Percentiles rank a stretch among this genome's conserved stretches.
Evolutionary conservation across 108 stramenopile species (phyloP).

Genomic region (Cyclotella cryptica): DNA sequence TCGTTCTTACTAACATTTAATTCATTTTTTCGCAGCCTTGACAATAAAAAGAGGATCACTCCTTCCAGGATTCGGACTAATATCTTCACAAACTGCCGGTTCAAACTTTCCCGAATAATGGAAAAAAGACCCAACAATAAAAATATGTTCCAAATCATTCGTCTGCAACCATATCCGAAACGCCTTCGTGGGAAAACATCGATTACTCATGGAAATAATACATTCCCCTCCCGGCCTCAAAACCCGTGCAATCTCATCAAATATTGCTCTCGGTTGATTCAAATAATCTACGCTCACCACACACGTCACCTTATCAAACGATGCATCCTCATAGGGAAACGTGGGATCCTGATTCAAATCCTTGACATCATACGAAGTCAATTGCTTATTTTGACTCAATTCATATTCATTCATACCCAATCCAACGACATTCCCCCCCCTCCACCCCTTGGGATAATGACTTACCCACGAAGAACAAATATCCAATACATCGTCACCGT

Average conservation of each 20-base stretch:
- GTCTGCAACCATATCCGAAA: slow-evolving; percentile 84
- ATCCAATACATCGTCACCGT: slow-evolving; percentile 92
- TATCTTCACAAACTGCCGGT: slow-evolving; percentile 80
- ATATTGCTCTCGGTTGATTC: slow-evolving; percentile 82
- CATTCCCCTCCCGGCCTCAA: slow-evolving; percentile 89
- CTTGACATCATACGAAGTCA: slow-evolving; percentile 84
- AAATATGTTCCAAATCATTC: slow-evolving; percentile 94
- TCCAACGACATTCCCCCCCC: slow-evolving; percentile 80
- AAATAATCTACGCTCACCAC: slow-evolving; percentile 96
- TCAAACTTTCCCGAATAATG: slow-evolving; percentile 91
- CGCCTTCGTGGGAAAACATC: slow-evolving; percentile 91
- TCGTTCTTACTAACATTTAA: not conserved
- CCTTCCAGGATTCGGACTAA: slow-evolving; percentile 92
- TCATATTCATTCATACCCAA: slow-evolving; percentile 95
- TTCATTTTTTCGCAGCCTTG: slow-evolving; percentile 65
- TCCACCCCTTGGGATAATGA: slow-evolving; percentile 85
- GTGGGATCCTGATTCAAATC: slow-evolving; percentile 90
- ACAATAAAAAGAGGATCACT: slow-evolving; percentile 95
- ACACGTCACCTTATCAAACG: slow-evolving; percentile 93
- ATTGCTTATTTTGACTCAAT: slow-evolving; percentile 85
- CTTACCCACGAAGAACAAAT: slow-evolving; percentile 94
- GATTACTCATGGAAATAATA: slow-evolving; percentile 91
- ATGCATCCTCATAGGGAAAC: slow-evolving; percentile 86
- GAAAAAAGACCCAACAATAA: slow-evolving; percentile 93
- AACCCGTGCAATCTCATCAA: slow-evolving; percentile 90